Evolutionary conservation across 352 stramenopile genomes (phyloP), one percentile per base, ranked within the genome.

Genomic region (Pythium dissimile): DNA sequence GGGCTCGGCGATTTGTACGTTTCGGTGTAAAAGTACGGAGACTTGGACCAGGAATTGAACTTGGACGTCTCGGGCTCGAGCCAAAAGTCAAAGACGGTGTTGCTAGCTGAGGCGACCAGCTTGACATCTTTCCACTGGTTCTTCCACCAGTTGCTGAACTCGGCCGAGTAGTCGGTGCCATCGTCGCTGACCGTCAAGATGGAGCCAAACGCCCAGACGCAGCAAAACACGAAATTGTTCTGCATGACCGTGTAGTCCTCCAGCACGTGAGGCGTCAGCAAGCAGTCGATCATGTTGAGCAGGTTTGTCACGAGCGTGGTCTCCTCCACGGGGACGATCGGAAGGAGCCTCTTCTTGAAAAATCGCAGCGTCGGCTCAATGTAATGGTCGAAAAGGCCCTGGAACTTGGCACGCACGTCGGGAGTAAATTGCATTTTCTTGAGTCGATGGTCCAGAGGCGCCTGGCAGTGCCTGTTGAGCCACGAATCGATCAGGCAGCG

Each of bases 21-120:
- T 38, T 90, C 91, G 1, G 77, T 93, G 72, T 95, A 96, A 54
- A 98, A 98, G 64, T 97, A 98, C 28, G 94, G 94, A 30, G 83
- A 96, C 59, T 98, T 98, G 28, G 92, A 87, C 95, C 95, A 98
- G 28, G 88, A 89, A 32, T 94, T 96, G 66, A 98, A 98, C 48
- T 88, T 89, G 49, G 88, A 92, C 12, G 75, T 77, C 34, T 96
- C 86, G 0, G 92, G 86, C 57, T 99, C 90, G 13, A 98, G 86
- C 87, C 90, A 99, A 62, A 98, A 99, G 71, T 99, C 96, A 60
- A 99, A 99, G 24, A 99, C 90, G 5, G 93, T 98, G 54, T 98
- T 97, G 64, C 94, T 94, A 6, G 84, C 85, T 0, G 77, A 93
- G 16, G 80, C 84, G 9, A 95, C 95, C 26, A 98, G 86, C 66